Conservation (phyloP, 1,284 basidiomycete species). For the Hortiboletus rubellus region DNA sequence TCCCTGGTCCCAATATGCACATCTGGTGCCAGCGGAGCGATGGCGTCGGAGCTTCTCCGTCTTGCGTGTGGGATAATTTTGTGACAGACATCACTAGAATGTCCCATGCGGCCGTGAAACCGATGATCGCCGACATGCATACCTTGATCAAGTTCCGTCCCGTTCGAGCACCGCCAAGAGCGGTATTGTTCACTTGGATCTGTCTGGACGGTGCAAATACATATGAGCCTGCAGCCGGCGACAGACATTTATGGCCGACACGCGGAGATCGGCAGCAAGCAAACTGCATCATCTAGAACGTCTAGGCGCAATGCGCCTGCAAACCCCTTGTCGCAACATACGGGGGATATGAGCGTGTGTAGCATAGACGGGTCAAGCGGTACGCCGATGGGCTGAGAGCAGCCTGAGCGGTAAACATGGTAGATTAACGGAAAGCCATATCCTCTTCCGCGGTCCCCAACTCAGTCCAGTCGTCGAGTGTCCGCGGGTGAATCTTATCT, state of each 20-base stretch:
- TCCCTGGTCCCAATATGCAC: not conserved
- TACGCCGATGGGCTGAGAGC: not conserved
- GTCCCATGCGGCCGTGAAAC: not conserved
- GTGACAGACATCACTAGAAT: not conserved
- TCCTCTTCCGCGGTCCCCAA: not conserved
- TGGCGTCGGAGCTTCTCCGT: not conserved
- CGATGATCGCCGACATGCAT: not conserved
- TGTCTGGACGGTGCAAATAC: not conserved
- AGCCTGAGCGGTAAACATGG: not conserved
- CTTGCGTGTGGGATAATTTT: not conserved
- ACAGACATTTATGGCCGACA: not conserved
- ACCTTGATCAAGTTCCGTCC: not conserved
- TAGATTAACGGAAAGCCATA: conserved; percentile 11
- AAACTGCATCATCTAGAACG: no score
- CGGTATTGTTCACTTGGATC: not conserved
- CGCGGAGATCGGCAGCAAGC: not conserved
- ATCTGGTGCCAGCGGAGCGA: not conserved
- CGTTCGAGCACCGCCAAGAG: not conserved
- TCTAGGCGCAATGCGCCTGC: no score
- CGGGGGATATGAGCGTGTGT: not conserved
- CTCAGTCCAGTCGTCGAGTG: conserved; percentile 2
- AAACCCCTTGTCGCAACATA: no score
- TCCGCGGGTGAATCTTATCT: not conserved
- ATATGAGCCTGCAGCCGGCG: no score
- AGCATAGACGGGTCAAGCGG: not conserved